These are phyloP conservation scores for Arthrobotrys pseudoclavata DNA, from an alignment of 2,329 filamentous ascomycete species.

Conservation along the genomic window DNA sequence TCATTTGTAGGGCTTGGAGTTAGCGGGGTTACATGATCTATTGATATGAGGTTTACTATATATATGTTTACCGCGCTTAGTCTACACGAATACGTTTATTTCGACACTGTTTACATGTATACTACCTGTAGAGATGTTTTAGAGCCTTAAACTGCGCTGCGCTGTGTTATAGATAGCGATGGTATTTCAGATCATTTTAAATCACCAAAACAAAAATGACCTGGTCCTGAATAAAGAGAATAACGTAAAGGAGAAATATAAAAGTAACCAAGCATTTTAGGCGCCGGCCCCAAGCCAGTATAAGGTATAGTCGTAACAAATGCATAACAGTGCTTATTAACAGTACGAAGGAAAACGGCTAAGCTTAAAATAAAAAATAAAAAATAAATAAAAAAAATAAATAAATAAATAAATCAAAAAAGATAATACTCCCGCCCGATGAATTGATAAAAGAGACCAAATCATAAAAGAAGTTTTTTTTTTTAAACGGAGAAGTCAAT, in stretches of 20 bases:
- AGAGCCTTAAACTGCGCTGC: background rate
- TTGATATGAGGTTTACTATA: background rate
- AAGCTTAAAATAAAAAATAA: background rate
- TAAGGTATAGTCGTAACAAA: constrained; percentile 22
- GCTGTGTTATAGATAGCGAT: background rate
- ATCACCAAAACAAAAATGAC: background rate
- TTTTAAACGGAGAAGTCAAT: background rate
- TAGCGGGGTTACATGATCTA: background rate
- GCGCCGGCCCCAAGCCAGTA: constrained; percentile 50
- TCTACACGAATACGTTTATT: background rate
- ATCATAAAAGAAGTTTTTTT: background rate
- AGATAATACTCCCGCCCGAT: constrained; percentile 12
- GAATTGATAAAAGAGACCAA: constrained; percentile 23
- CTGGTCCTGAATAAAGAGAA: background rate
- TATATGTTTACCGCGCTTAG: background rate
- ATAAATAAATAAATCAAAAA: background rate
- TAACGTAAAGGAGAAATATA: background rate
- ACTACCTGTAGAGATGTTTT: background rate
- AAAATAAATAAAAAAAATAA: background rate
- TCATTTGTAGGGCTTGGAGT: background rate
- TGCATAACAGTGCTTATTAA: background rate
- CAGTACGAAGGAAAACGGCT: constrained; percentile 12
- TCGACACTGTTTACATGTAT: background rate
- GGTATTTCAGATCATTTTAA: background rate
- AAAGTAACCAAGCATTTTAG: constrained; percentile 33